Percentiles rank a stretch among this genome's conserved stretches.
Evolutionary conservation across 345 rosid species (phyloP).

Genomic region (Dipteronia dyeriana): DNA sequence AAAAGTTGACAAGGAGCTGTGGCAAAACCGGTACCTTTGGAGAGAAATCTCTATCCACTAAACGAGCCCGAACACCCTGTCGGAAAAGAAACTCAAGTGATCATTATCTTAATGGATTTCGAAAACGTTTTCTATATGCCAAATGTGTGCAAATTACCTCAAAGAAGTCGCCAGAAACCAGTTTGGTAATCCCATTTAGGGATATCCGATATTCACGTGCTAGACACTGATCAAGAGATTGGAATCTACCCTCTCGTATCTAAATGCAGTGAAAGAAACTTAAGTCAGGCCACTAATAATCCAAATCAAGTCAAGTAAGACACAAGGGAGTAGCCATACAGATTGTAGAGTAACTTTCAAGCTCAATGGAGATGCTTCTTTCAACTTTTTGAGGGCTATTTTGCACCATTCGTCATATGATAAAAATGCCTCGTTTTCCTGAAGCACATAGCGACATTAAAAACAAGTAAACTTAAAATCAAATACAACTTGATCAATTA

Average conservation of each 20-base stretch:
- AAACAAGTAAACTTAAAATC: conserved; percentile 5
- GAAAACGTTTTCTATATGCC: background rate
- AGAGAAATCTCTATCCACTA: conserved; percentile 86
- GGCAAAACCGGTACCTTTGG: conserved; percentile 61
- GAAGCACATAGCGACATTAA: conserved; percentile 13
- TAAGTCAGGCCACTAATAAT: background rate
- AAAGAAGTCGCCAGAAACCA: conserved; percentile 67
- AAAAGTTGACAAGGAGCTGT: background rate
- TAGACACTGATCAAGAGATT: conserved; percentile 83
- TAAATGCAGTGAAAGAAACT: conserved; percentile 32
- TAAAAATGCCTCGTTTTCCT: conserved; percentile 63
- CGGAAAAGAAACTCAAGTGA: background rate
- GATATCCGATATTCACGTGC: conserved; percentile 78
- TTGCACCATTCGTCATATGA: conserved; percentile 65
- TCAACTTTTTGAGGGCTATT: conserved; percentile 54
- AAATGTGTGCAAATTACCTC: conserved; percentile 52
- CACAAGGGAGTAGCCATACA: conserved; percentile 44
- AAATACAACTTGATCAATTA: background rate
- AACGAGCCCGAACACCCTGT: conserved; percentile 79
- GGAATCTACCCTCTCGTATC: conserved; percentile 92
- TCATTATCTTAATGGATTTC: background rate
- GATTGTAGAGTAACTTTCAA: conserved; percentile 79
- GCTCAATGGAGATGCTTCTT: conserved; percentile 93
- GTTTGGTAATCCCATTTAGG: conserved; percentile 52
- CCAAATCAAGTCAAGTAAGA: conserved; percentile 13